phyloP scores from a whole-genome alignment of 75 land plant genomes.

The Sequoiadendron giganteum region DNA sequence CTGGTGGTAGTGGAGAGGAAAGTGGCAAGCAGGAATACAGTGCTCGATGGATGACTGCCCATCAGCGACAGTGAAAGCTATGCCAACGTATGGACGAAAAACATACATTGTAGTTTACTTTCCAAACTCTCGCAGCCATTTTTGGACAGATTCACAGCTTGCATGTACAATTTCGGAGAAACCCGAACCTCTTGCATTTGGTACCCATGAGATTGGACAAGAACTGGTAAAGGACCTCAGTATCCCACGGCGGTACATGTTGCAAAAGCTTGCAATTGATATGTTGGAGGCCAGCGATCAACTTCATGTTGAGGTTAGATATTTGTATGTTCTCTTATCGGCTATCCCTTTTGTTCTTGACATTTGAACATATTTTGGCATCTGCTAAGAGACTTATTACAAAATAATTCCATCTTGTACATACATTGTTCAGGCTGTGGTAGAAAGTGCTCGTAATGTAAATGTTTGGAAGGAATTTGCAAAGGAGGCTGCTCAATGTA shows the following conservation, averaged over 20 bases:
- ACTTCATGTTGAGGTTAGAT: constrained; percentile 59
- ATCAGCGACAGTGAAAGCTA: constrained; percentile 63
- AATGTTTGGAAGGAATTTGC: constrained; percentile 85
- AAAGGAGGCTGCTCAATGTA: constrained; percentile 63
- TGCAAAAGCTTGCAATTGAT: constrained; percentile 70
- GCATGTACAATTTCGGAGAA: constrained; percentile 60
- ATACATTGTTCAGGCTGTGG: constrained; percentile 59
- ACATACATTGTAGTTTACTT: constrained; percentile 71
- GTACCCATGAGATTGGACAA: constrained; percentile 57
- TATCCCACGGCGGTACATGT: constrained; percentile 54
- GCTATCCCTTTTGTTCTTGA: not conserved
- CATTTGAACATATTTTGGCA: not conserved
- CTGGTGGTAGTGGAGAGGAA: constrained; percentile 81
- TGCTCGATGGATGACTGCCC: constrained; percentile 84
- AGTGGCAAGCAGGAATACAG: constrained; percentile 92
- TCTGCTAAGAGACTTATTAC: not conserved
- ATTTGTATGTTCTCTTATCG: not conserved
- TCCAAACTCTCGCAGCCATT: constrained; percentile 63
- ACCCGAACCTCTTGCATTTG: constrained; percentile 77
- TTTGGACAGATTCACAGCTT: constrained; percentile 74
- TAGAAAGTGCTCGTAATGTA: constrained; percentile 70
- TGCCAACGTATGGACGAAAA: constrained; percentile 86
- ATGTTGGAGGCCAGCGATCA: constrained; percentile 85
- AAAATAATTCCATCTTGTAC: not conserved
- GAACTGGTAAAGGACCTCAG: constrained; percentile 68